Percentiles rank a stretch among this genome's conserved stretches.
Evolutionary conservation across 495 filamentous ascomycete species (phyloP).

Genomic region (Penicillium mononematosum): DNA sequence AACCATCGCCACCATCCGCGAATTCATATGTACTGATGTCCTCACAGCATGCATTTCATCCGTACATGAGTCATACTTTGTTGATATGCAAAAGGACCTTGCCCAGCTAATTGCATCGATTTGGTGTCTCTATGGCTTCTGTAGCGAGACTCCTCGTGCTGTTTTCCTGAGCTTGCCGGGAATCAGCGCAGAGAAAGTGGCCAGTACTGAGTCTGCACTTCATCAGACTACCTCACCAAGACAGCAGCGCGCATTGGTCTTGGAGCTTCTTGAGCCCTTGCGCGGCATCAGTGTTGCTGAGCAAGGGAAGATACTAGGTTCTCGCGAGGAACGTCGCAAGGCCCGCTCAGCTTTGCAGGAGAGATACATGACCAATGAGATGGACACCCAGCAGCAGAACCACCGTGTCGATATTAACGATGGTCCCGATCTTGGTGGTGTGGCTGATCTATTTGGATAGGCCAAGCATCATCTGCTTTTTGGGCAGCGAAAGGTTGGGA

Average conservation of each 20-base stretch:
- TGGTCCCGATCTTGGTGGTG: constrained; percentile 60
- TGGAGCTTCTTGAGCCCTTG: constrained; percentile 83
- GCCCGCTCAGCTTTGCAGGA: constrained; percentile 53
- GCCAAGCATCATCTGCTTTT: neutral
- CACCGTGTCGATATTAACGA: constrained; percentile 53
- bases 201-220: constrained; percentile 50
- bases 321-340: constrained; percentile 52
- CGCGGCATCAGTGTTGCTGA: constrained; percentile 90
- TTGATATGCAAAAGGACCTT: constrained; percentile 92
- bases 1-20: constrained; percentile 70
- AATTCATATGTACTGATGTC: constrained; percentile 85
- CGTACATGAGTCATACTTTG: constrained; percentile 92
- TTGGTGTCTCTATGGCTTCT: constrained; percentile 65
- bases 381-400: constrained; percentile 45
- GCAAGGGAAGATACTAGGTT: constrained; percentile 72
- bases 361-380: constrained; percentile 53
- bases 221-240: constrained; percentile 64
- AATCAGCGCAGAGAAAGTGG: constrained; percentile 47
- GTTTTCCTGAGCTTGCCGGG: constrained; percentile 59
- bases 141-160: constrained; percentile 53
- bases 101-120: constrained; percentile 85
- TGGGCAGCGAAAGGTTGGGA: neutral
- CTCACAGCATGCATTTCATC: constrained; percentile 81
- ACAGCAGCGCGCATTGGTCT: constrained; percentile 75
- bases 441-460: constrained; percentile 68